These are phyloP conservation scores for Hordeum marinum DNA, from an alignment of 176 grass and related monocot species.

Conservation along the genomic window DNA sequence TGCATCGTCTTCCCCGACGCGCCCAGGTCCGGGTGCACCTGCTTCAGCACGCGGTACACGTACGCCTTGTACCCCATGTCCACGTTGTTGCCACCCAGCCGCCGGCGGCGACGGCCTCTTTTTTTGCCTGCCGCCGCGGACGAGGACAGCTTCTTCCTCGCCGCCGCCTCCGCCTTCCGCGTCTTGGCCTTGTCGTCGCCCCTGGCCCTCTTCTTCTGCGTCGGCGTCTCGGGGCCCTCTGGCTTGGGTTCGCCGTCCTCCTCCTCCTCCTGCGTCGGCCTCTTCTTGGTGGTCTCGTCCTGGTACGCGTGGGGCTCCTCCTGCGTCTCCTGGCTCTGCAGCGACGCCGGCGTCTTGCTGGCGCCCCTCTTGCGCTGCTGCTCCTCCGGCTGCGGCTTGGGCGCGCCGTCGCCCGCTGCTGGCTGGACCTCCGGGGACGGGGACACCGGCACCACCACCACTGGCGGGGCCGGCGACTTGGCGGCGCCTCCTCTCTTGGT, in stretches of 20 bases:
- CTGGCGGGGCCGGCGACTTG: background rate
- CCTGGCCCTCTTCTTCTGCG: background rate
- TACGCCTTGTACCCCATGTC: constrained; percentile 66
- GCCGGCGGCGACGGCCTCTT: background rate
- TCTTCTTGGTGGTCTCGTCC: background rate
- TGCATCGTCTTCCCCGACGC: constrained; percentile 58
- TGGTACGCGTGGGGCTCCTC: constrained; percentile 17
- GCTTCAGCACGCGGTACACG: constrained; percentile 87
- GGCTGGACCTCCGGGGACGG: background rate
- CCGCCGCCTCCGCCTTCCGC: no score
- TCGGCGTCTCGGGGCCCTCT: background rate
- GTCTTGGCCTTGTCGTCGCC: no score
- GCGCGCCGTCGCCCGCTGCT: no score
- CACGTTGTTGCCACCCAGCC: background rate
- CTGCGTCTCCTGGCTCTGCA: constrained; percentile 39
- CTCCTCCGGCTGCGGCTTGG: no score
- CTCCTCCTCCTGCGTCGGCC: background rate
- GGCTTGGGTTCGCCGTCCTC: background rate
- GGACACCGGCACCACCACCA: background rate
- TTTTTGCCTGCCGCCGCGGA: no score
- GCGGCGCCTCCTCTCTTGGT: background rate
- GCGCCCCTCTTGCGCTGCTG: background rate
- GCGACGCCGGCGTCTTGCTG: background rate
- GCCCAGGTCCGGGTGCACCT: constrained; percentile 74
- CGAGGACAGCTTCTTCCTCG: background rate